These are phyloP conservation scores for Polychytrium aggregatum DNA, from an alignment of 192 early-diverging fungal genomes.

Conservation along the genomic window DNA sequence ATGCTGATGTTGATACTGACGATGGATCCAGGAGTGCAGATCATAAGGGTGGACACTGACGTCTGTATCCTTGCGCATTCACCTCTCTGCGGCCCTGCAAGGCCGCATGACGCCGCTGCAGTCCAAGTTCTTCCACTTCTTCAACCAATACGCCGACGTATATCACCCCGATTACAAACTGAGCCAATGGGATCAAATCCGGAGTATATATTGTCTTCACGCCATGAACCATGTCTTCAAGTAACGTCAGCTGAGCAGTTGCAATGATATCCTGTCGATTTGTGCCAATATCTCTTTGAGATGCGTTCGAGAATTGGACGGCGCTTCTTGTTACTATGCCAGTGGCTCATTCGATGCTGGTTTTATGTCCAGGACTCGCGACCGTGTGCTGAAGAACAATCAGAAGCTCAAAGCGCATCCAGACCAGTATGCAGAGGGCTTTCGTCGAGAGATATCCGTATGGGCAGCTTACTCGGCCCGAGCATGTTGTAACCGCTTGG, in stretches of 20 bases:
- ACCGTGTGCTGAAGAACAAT: slow-evolving; percentile 71
- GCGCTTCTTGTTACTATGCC: neutral
- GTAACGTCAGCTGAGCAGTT: no score
- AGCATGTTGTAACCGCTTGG: neutral
- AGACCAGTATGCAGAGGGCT: neutral
- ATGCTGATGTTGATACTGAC: no score
- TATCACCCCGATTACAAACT: slow-evolving; percentile 51
- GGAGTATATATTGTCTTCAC: slow-evolving; percentile 66
- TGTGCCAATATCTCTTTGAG: no score
- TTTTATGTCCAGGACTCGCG: slow-evolving; percentile 32
- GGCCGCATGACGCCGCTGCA: slow-evolving; percentile 27
- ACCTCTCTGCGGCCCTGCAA: no score
- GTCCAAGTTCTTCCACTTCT: slow-evolving; percentile 6
- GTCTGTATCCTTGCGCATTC: no score
- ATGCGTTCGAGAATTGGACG: no score
- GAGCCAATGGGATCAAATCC: slow-evolving; percentile 56
- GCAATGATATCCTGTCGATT: no score
- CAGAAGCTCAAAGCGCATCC: slow-evolving; percentile 43
- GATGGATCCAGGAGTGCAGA: no score
- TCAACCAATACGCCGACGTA: slow-evolving; percentile 71
- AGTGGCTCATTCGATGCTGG: neutral
- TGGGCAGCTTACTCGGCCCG: no score
- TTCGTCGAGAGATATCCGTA: neutral
- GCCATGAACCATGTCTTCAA: slow-evolving; percentile 86
- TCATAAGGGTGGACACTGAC: no score